Base-by-base conservation (phyloP, 768 basidiomycete genomes). In the Kwoniella dendrophila region DNA sequence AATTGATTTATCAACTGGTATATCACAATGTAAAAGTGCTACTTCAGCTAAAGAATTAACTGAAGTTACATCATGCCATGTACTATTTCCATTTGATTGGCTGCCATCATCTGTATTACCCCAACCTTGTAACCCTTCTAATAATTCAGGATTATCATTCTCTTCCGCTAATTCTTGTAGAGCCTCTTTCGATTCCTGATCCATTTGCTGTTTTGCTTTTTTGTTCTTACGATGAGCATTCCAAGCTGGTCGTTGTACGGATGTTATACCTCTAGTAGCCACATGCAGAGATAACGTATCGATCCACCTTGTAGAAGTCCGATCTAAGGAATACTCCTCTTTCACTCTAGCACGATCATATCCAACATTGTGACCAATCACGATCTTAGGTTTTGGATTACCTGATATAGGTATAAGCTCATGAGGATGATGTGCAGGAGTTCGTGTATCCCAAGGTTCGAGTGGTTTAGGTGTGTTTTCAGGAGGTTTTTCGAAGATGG, bases 221-320 rank as follows among this genome's bases (percentile, higher is more conserved):
- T 88, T 87, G 41, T 83, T 81, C 75, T 94, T 95, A 55, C 87
- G 84, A 71, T 92, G 86, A 72, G 88, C 87, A 81, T 86, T 86
- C 95, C 95, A 99, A 1, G 88, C 89, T 0, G 92, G 92, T 1
- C 94, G 87, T 76, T 98, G 96, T 68, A 92, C 89, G 0, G 91
- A 92, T 1, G 93, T 94, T 57, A 98, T 93, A 6, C 96, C 94
- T 63, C 88, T 89, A 10, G 92, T 88, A 8, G 96, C 92, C 52
- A 93, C 88, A 75, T 99, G 95, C 5, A 99, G 82, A 1, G 92
- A 86, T 86, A 99, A 91, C 0, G 95, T 99, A 76, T 98, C 95
- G 50, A 97, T 78, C 75, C 90, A 99, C 5, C 94, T 86, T 33
- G 84, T 92, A 52, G 83, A 79, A 0, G 88, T 89, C 0, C 84